phyloP scores from a whole-genome alignment of 1,284 basidiomycete species.

The Mycosarcoma mackinlayi region DNA sequence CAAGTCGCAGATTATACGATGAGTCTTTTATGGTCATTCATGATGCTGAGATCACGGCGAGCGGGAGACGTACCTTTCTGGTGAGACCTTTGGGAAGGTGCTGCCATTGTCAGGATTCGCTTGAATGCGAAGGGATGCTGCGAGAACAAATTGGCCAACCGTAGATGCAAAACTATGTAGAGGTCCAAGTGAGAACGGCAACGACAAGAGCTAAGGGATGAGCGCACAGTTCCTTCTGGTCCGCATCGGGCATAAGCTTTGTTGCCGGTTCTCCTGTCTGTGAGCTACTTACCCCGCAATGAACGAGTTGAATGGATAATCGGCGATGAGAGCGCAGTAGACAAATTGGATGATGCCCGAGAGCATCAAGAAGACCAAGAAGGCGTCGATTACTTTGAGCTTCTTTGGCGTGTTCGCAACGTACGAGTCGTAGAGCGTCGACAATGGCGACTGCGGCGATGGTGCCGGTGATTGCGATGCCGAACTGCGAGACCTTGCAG shows the following conservation, averaged over 20 bases:
- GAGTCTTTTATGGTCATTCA: constrained; percentile 9
- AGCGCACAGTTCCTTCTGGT: too few relatives aligned
- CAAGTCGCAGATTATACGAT: too few relatives aligned
- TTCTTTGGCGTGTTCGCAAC: constrained; percentile 79
- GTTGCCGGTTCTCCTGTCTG: neutral
- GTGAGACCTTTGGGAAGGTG: constrained; percentile 75
- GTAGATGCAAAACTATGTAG: constrained; percentile 94
- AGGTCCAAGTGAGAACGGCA: neutral
- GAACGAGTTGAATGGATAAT: constrained; percentile 97
- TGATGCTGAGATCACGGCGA: neutral
- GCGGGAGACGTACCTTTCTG: constrained; percentile 81
- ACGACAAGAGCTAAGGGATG: too few relatives aligned
- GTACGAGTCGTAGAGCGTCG: constrained; percentile 79
- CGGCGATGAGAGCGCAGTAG: constrained; percentile 90
- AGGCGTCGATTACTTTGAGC: constrained; percentile 92
- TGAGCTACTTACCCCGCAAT: constrained; percentile 81
- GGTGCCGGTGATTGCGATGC: constrained; percentile 19
- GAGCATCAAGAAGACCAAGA: constrained; percentile 90
- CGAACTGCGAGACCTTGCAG: constrained; percentile 20
- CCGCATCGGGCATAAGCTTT: neutral
- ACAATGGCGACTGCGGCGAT: constrained; percentile 25
- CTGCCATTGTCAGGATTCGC: constrained; percentile 83
- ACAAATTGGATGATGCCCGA: constrained; percentile 89
- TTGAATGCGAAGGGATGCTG: constrained; percentile 90
- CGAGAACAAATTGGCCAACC: constrained; percentile 95